Base-by-base conservation (phyloP, 140 eudicot species). In the Bidens hawaiensis region DNA sequence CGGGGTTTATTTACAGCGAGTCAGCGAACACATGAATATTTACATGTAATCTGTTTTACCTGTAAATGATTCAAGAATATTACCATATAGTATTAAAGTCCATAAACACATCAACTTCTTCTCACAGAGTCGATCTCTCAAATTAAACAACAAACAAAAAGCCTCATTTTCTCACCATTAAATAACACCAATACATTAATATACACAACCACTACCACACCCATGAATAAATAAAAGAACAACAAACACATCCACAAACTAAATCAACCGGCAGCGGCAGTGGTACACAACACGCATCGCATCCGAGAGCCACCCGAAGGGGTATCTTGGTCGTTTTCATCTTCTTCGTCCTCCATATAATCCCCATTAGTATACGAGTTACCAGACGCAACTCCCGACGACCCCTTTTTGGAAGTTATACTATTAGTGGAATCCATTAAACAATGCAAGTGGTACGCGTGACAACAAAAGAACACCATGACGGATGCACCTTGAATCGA, bases 381-480 rank as follows among this genome's bases (percentile, higher is more conserved):
- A 11, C 21, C 46, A 42, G 88, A 55, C 25, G 71, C 17, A 50
- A 73, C 49, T 14, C 47, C 75, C 54, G 70, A 18, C 54, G 70
- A 18, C 14, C 23, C 43, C 71, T 84, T 86, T 61, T 84, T 78
- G 59, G 74, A 74, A 33, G 58, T 78, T 16, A 82, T 64, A 14
- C 85, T 76, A 60, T 55, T 64, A 55, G 82, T 72, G 18, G 96
- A 93, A 30, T 93, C 99, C 80, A 66, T 63, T 15, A 88, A 85
- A 75, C 99, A 93, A 46, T 83, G 76, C 71, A 76, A 51, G 79
- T 93, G 99, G 67, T 93, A 93, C 5, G 95, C 87, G 48, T 93
- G 99, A 70, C 95, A 93, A 31, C 99, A 93, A 71, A 85, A 93
- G 95, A 93, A 93, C 8, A 75, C 84, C 15, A 85, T 72, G 16